Conservation (phyloP, 352 stramenopile genomes). For the Blastocystis sp. region DNA sequence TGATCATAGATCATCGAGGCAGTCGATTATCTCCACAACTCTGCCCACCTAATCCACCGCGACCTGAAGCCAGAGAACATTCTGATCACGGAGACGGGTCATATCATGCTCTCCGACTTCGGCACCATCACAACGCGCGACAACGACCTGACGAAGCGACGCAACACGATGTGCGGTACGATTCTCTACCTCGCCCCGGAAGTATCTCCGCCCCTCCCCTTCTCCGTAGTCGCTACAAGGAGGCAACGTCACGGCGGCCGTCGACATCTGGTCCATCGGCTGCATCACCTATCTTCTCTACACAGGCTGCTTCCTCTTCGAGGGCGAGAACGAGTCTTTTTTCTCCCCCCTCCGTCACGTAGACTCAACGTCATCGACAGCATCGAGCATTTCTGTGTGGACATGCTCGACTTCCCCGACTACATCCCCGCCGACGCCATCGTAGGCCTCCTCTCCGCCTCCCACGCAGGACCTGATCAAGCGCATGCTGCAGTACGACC, state of each 20-base stretch:
- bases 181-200: constrained; percentile 18
- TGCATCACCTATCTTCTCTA: constrained; percentile 24
- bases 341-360: not conserved
- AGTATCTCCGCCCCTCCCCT: not conserved
- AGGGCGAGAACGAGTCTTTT: constrained; percentile 8
- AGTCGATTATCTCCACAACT: constrained; percentile 59
- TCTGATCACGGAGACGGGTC: constrained; percentile 58
- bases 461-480: not conserved
- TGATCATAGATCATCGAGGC: constrained; percentile 44
- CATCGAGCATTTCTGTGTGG: constrained; percentile 7
- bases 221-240: not conserved
- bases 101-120: constrained; percentile 61
- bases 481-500: not conserved
- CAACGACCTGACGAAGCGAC: not conserved
- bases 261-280: constrained; percentile 36
- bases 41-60: constrained; percentile 58
- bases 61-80: constrained; percentile 62
- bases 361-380: constrained; percentile 10
- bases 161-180: constrained; percentile 24
- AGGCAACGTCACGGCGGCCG: not conserved
- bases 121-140: constrained; percentile 55
- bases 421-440: not conserved
- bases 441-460: not conserved
- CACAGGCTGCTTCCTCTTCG: constrained; percentile 34
- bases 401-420: not conserved